These are phyloP conservation scores for Asterophora lycoperdoides DNA, from an alignment of 768 basidiomycete species.

Conservation along the genomic window DNA sequence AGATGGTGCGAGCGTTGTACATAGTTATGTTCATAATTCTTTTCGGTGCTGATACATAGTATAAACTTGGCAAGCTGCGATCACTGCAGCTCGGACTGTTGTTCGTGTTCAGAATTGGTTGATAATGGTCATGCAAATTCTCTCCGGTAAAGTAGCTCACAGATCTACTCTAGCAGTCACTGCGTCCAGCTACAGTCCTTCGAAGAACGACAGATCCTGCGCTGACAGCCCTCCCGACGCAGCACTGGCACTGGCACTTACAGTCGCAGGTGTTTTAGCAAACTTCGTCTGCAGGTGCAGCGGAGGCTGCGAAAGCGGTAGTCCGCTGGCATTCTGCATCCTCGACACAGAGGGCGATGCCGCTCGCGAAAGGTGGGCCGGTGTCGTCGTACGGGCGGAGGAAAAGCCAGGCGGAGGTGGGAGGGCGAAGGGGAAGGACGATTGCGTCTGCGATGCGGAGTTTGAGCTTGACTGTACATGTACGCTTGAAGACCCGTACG, in stretches of 20 bases:
- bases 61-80: too few species aligned
- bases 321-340: background rate
- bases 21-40: too few species aligned
- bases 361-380: conserved; percentile 1
- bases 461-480: too few species aligned
- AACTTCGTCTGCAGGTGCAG: conserved; percentile 3
- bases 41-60: too few species aligned
- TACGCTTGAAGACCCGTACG: too few species aligned
- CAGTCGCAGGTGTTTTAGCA: conserved; percentile 19
- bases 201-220: conserved; percentile 86
- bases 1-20: background rate
- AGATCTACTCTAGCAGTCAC: background rate
- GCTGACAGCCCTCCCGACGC: conserved; percentile 60
- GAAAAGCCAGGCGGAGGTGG: conserved; percentile 13
- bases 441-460: conserved; percentile 6
- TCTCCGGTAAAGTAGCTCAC: background rate
- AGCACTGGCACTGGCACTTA: background rate
- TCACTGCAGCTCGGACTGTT: too few species aligned
- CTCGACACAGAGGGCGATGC: conserved; percentile 3
- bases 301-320: background rate
- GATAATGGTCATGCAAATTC: too few species aligned
- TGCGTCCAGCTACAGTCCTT: conserved; percentile 46
- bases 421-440: conserved; percentile 11
- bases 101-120: too few species aligned
- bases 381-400: conserved; percentile 7